A percentile compares a stretch with the other conserved stretches of the same genome.
Evolutionary conservation across 495 filamentous ascomycete species (phyloP).

Genomic region (Podospora pseudopauciseta): DNA sequence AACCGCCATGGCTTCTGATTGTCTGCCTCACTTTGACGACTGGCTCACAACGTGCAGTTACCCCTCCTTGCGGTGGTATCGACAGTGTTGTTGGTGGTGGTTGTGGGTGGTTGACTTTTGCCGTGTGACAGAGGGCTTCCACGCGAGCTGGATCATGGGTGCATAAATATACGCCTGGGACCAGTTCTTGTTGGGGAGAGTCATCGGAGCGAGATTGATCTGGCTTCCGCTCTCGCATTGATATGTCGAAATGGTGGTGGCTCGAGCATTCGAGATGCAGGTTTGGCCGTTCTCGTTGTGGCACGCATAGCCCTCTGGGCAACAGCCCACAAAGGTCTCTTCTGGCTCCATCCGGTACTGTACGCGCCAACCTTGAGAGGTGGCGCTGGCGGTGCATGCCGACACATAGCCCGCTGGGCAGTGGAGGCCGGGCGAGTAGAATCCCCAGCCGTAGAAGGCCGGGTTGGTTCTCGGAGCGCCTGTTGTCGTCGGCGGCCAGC

Average conservation of each 20-base stretch:
- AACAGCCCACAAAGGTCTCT: conserved; percentile 36
- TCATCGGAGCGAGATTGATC: conserved; percentile 16
- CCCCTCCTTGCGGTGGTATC: no score
- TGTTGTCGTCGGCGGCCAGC: conserved; percentile 30
- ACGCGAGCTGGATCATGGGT: conserved; percentile 33
- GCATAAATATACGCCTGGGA: conserved; percentile 24
- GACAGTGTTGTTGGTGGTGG: no score
- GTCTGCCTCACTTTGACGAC: no score
- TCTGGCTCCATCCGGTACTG: conserved; percentile 25
- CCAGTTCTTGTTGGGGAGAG: conserved; percentile 12
- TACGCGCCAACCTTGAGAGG: conserved; percentile 19
- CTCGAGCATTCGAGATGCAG: conserved; percentile 19
- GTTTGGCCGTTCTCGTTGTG: conserved; percentile 29
- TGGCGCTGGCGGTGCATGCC: conserved; percentile 24
- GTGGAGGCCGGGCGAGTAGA: conserved; percentile 32
- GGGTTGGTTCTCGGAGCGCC: conserved; percentile 4
- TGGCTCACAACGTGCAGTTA: no score
- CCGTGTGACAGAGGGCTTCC: conserved; percentile 15
- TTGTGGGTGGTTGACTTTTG: no score
- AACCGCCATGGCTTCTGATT: no score
- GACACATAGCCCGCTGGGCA: conserved; percentile 33
- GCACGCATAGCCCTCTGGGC: conserved; percentile 28
- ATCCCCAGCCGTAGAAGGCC: conserved; percentile 28
- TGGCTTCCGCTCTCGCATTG: conserved; percentile 15
- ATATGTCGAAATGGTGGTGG: conserved; percentile 20